Conservation (phyloP, 1,139 yeast genomes). For the Yamadazyma conglobata region DNA sequence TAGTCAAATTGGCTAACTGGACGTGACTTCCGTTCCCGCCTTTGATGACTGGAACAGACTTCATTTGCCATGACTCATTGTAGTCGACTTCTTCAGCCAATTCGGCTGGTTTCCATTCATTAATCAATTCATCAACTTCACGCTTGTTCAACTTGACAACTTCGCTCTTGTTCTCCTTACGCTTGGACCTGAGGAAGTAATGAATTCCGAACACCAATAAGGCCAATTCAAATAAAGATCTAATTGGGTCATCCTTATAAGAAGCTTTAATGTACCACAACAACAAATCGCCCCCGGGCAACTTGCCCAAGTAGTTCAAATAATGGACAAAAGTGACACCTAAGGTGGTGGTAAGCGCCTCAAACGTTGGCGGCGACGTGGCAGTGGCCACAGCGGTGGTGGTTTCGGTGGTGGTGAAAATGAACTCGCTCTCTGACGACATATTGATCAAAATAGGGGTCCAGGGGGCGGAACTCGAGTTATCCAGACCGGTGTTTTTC, state of each 20-base stretch:
- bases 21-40: conserved; percentile 58
- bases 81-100: conserved; percentile 54
- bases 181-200: conserved; percentile 80
- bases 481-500: no score
- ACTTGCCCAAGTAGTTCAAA: conserved; percentile 31
- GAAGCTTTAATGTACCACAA: conserved; percentile 82
- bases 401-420: conserved; percentile 19
- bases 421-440: conserved; percentile 13
- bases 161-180: conserved; percentile 73
- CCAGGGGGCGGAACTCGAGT: no score
- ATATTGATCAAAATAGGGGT: conserved; percentile 5
- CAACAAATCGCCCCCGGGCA: conserved; percentile 83
- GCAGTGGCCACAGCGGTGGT: conserved; percentile 27
- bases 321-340: conserved; percentile 35
- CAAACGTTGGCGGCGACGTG: conserved; percentile 39
- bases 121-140: conserved; percentile 80
- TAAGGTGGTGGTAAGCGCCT: conserved; percentile 32
- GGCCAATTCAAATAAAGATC: conserved; percentile 78
- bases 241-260: conserved; percentile 88
- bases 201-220: conserved; percentile 80
- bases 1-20: conserved; percentile 18
- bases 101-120: conserved; percentile 91
- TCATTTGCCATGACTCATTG: conserved; percentile 59
- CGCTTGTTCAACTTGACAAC: conserved; percentile 57
- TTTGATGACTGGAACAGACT: conserved; percentile 58